phyloP scores from a whole-genome alignment of 352 stramenopile species.

The Aphanomyces astaci region DNA sequence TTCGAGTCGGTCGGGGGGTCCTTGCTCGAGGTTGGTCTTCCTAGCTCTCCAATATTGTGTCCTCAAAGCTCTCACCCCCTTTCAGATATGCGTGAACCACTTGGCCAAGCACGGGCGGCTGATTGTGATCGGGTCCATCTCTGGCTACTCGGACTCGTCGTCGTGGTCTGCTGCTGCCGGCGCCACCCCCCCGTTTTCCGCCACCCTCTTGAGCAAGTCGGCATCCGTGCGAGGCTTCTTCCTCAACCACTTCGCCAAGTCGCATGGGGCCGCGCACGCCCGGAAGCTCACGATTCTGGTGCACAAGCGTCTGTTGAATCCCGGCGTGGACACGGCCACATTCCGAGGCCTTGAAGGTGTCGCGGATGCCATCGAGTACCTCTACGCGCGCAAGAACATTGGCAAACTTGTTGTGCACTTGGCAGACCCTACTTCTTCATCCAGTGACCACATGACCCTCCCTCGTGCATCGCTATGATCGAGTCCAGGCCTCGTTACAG shows the following conservation, averaged over 20 bases:
- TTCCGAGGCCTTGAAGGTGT: slow-evolving; percentile 5
- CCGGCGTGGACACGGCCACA: slow-evolving; percentile 1
- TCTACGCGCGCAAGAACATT: slow-evolving; percentile 20
- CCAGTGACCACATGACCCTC: no score
- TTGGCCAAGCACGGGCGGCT: slow-evolving; percentile 11
- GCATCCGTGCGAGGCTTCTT: slow-evolving; percentile 49
- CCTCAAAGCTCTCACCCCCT: not conserved
- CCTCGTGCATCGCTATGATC: no score
- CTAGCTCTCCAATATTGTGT: not conserved
- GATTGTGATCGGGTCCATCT: slow-evolving; percentile 24
- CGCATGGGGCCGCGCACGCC: not conserved
- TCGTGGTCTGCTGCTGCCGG: not conserved
- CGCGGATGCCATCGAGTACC: slow-evolving; percentile 15
- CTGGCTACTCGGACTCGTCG: slow-evolving; percentile 17
- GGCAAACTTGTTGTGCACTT: slow-evolving; percentile 12
- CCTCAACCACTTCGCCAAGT: slow-evolving; percentile 8
- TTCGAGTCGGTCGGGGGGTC: slow-evolving; percentile 24
- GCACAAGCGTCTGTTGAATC: not conserved
- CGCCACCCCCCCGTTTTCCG: not conserved
- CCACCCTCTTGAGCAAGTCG: slow-evolving; percentile 32
- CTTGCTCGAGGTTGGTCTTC: slow-evolving; percentile 21
- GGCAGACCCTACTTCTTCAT: not conserved
- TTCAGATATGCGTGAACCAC: not conserved
- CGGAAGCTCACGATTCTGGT: slow-evolving; percentile 6
- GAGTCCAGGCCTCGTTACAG: no score